These are phyloP conservation scores for Canariomyces notabilis DNA, from an alignment of 2,329 filamentous ascomycete species.

Conservation along the genomic window DNA sequence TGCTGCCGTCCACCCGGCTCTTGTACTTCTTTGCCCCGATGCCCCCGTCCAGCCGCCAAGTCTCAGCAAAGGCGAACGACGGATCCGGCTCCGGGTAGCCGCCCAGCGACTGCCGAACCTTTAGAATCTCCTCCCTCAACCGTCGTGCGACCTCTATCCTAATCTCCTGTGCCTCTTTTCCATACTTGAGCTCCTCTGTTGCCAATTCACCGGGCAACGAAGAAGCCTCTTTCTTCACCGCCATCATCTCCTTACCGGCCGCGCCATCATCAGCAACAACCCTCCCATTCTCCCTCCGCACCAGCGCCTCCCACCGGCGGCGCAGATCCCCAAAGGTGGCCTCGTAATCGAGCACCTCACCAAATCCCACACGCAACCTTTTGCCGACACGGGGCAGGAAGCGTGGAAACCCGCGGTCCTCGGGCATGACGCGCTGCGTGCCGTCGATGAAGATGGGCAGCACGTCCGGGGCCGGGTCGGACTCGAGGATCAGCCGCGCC, in stretches of 20 bases:
- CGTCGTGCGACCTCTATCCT: slow-evolving; percentile 74
- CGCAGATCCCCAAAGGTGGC: slow-evolving; percentile 73
- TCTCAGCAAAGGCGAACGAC: slow-evolving; percentile 70
- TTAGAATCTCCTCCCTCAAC: slow-evolving; percentile 74
- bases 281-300: slow-evolving; percentile 38
- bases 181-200: slow-evolving; percentile 62
- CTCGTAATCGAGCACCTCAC: slow-evolving; percentile 70
- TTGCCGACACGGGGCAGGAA: slow-evolving; percentile 73
- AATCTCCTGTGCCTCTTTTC: slow-evolving; percentile 69
- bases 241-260: neutral
- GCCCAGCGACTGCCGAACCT: slow-evolving; percentile 63
- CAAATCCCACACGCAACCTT: slow-evolving; percentile 69
- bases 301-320: slow-evolving; percentile 65
- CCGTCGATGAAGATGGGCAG: slow-evolving; percentile 95
- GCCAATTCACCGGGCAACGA: slow-evolving; percentile 29
- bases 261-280: neutral
- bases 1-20: slow-evolving; percentile 51
- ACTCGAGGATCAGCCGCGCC: slow-evolving; percentile 83
- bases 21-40: slow-evolving; percentile 45
- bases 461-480: slow-evolving; percentile 79
- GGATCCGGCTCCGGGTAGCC: slow-evolving; percentile 75
- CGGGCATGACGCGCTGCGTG: slow-evolving; percentile 81
- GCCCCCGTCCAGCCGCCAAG: slow-evolving; percentile 60
- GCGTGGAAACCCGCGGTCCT: slow-evolving; percentile 71
- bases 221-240: no score